Evolutionary conservation across 2,329 filamentous ascomycete genomes (phyloP), one percentile per base, ranked within the genome.

Genomic region (Claviceps fusiformis): DNA sequence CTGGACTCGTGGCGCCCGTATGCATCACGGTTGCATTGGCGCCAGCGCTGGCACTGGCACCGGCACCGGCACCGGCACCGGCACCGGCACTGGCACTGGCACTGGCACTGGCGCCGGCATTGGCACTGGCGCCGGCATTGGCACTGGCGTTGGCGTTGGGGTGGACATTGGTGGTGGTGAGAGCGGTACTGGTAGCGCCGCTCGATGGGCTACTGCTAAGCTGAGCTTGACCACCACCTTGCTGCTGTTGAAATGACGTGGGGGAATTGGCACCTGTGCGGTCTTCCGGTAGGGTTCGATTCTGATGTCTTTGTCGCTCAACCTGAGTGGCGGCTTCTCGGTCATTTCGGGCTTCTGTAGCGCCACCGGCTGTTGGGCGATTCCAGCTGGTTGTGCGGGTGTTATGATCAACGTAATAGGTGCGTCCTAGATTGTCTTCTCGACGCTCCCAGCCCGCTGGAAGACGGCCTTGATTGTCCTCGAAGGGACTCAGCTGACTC

Each of bases 401-500:
- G 69, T 97, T 97, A 69, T 97, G 93, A 66, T 98, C 93, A 53
- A 98, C 93, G 68, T 97, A 98, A 68, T 98, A 98, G 27, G 92
- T 97, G 64, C 93, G 82, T 53, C 93, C 92, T 47, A 97, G 72
- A 62, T 96, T 93, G 68, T 98, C 93, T 70, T 97, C 92, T 55
- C 93, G 83, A 55, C 93, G 84, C 73, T 98, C 93, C 92, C 93
- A 98, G 39, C 93, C 93, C 52, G 87, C 84, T 39, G 93, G 93
- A 54, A 98, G 73, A 62, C 92, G 85, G 56, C 93, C 93, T 66
- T 96, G 91, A n/a, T 85, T 83, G 71, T 98, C 93, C 72, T 97
- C 92, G 61, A 98, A 98, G 0, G 92, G 91, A 64, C 90, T 96
- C 66, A 95, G 82, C 55, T 73, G 69, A 55, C 68, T 72, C 17